Conservation (phyloP, 768 basidiomycete species). For the Royoungia palumana region DNA sequence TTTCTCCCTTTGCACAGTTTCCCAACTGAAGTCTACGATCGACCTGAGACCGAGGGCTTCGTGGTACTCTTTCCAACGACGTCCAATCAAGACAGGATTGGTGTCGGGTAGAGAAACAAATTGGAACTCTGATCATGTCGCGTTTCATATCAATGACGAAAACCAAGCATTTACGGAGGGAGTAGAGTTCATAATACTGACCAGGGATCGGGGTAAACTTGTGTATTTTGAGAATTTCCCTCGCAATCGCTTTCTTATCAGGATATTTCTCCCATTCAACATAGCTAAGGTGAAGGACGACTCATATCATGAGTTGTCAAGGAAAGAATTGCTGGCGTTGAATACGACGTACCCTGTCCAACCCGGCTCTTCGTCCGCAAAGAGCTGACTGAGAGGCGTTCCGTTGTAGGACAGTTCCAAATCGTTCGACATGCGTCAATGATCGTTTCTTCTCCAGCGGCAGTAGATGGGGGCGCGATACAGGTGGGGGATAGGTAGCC, state of each 20-base stretch:
- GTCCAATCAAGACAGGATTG: constrained; percentile 48
- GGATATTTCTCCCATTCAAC: constrained; percentile 16
- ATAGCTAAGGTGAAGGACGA: neutral
- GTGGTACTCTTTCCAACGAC: constrained; percentile 54
- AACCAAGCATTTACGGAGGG: too few species aligned
- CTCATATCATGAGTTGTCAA: neutral
- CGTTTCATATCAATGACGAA: too few species aligned
- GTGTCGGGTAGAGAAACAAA: constrained; percentile 46
- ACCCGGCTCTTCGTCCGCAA: constrained; percentile 14
- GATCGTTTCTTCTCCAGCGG: neutral
- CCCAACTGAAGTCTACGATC: constrained; percentile 51
- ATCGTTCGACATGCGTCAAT: neutral
- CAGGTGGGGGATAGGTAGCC: neutral
- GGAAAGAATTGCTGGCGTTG: too few species aligned
- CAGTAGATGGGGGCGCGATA: too few species aligned
- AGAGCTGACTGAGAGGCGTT: neutral
- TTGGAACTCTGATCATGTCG: constrained; percentile 41
- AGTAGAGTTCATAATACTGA: neutral
- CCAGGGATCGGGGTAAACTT: constrained; percentile 11
- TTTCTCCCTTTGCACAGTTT: constrained; percentile 50
- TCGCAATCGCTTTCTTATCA: constrained; percentile 13
- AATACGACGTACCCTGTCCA: constrained; percentile 12
- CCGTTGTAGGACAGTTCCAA: neutral
- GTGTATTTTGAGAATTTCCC: constrained; percentile 8
- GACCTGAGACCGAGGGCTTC: constrained; percentile 43